Evolutionary conservation across 1,284 basidiomycete genomes (phyloP), one percentile per base, ranked within the genome.

Genomic region (Leucoagaricus sp.): DNA sequence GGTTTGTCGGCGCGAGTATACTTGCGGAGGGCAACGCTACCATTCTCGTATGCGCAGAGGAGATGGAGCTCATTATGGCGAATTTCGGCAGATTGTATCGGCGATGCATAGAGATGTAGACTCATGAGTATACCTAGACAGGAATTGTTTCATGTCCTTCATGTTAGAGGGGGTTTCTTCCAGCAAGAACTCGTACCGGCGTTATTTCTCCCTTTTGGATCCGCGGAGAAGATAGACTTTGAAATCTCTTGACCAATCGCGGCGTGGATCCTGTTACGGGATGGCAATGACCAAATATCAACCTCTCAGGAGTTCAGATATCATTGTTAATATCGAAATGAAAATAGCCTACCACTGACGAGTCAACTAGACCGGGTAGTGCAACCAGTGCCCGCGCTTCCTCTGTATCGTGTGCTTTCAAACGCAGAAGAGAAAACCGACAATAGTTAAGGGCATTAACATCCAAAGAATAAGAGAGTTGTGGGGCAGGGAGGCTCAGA

Each of bases 391-490:
- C 86, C 38, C 72, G 62, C 17, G 58, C 33, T 8, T 60, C 61
- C 17, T 58, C 29, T 15, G 31, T 2, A 49, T 60, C 60, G 60
- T 49, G 61, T 61, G 25, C 41, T 55, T n/a, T 48, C 58, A 15
- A 49, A 52, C 29, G 55, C 44, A 65, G 54, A 23, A 78, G 61
- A 13, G 75, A 76, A 57, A 96, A 94, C 1, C 87, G 84, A 71
- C 94, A 96, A 67, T 91, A 96, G 69, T 96, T 96, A 60, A 96
- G 78, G 1, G 93, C 85, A 68, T 96, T 97, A 58, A 94, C 86
- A 64, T 92, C 89, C 70, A 96, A 75, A 0, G 87, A 87, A 61
- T 85, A 86, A 2, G 72, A 65, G 5, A 91, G 67, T 5, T 67
- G 60, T 2, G 89, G 91, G 0, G 70, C 71, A 1, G 76, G 74